Evolutionary conservation across 345 rosid species (phyloP).

Genomic region (Brassica juncea): DNA sequence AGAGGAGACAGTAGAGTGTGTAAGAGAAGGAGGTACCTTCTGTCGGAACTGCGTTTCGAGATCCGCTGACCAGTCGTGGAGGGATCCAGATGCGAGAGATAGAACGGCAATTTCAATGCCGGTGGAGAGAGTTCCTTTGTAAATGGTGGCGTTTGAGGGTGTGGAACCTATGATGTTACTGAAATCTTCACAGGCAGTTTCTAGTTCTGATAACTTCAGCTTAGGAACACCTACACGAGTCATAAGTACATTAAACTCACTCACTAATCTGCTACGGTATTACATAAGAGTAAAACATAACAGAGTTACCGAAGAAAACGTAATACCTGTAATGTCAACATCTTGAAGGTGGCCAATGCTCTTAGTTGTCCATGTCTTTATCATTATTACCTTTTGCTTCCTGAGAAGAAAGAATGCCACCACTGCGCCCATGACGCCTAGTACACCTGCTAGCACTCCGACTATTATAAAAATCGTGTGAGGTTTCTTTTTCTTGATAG

Average conservation of each 20-base stretch:
- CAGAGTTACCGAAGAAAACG: not conserved
- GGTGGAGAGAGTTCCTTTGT: slow-evolving; percentile 88
- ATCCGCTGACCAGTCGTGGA: slow-evolving; percentile 64
- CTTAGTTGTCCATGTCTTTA: slow-evolving; percentile 68
- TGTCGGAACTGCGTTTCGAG: slow-evolving; percentile 68
- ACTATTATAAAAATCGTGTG: slow-evolving; percentile 11
- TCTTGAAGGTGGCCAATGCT: slow-evolving; percentile 74
- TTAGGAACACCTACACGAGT: slow-evolving; percentile 60
- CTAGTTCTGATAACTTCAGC: slow-evolving; percentile 86
- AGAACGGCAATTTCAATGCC: slow-evolving; percentile 90
- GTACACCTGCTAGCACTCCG: slow-evolving; percentile 38
- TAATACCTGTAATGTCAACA: slow-evolving; percentile 69
- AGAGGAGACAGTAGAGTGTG: not conserved
- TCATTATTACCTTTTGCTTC: slow-evolving; percentile 51
- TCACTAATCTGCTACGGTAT: not conserved
- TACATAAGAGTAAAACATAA: slow-evolving; percentile 19
- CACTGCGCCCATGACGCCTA: slow-evolving; percentile 40
- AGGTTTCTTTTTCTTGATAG: not conserved
- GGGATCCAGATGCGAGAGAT: slow-evolving; percentile 54
- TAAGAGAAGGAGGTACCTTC: slow-evolving; percentile 51
- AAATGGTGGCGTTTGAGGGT: slow-evolving; percentile 64
- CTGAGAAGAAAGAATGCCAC: slow-evolving; percentile 47
- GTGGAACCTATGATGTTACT: slow-evolving; percentile 80
- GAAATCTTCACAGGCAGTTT: slow-evolving; percentile 95
- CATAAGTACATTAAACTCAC: not conserved